A percentile compares a stretch with the other conserved stretches of the same genome.
These are phyloP conservation scores for Auriscalpium microsporum DNA, from an alignment of 768 basidiomycete species.

Conservation along the genomic window DNA sequence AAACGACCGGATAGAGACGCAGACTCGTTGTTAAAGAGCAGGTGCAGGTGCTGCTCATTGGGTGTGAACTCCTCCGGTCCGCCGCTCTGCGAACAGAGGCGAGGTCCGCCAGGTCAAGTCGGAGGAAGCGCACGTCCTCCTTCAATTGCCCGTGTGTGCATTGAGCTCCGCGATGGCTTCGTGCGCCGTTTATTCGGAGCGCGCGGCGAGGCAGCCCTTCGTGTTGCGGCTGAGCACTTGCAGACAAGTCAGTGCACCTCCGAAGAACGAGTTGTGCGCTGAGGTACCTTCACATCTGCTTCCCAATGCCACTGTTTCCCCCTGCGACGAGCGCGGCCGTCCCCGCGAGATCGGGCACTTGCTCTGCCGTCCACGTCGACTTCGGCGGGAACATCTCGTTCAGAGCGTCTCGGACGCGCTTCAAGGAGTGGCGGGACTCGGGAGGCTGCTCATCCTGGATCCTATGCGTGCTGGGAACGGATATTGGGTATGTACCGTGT, in stretches of 20 bases:
- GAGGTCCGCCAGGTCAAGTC: slow-evolving; percentile 31
- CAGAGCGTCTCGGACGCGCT: slow-evolving; percentile 1
- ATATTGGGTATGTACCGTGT: no score
- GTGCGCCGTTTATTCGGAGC: slow-evolving; percentile 14
- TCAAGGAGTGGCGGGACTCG: no score
- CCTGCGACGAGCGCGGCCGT: slow-evolving; percentile 20
- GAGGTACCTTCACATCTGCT: slow-evolving; percentile 11
- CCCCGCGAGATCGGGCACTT: slow-evolving; percentile 21
- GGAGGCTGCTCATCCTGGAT: not conserved
- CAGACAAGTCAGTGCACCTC: not conserved
- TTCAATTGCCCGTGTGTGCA: slow-evolving; percentile 13
- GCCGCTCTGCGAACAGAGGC: slow-evolving; percentile 26
- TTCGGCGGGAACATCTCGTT: slow-evolving; percentile 8
- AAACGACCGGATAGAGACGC: not conserved
- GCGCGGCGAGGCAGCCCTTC: slow-evolving; percentile 24
- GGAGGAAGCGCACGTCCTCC: slow-evolving; percentile 17
- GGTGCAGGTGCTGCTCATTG: slow-evolving; percentile 18
- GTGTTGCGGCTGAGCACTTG: slow-evolving; percentile 21
- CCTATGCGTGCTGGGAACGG: no score
- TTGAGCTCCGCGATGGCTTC: slow-evolving; percentile 16
- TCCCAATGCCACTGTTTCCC: slow-evolving; percentile 16
- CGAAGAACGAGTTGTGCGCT: no score
- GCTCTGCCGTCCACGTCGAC: slow-evolving; percentile 5
- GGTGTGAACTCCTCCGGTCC: slow-evolving; percentile 27
- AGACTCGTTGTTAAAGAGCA: slow-evolving; percentile 29